Base-by-base conservation (phyloP, 2,329 filamentous ascomycete genomes). In the Ophiostoma sp. region DNA sequence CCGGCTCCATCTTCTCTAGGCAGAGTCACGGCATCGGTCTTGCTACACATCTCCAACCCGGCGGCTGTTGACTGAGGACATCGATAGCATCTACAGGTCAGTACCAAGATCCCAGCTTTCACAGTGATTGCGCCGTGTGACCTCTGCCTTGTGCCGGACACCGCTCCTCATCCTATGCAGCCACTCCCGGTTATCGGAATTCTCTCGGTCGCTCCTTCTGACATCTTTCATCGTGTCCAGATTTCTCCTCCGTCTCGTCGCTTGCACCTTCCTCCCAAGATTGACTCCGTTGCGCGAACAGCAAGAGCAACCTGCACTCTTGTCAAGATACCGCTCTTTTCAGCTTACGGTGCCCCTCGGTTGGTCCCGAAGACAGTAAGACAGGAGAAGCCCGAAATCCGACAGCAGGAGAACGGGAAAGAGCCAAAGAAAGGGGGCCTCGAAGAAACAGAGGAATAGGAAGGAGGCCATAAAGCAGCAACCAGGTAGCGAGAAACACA, bases 361-460 rank as follows among this genome's bases (percentile, higher is more conserved):
- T 60, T 60, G 55, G 7, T 38, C 55, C 55, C 55, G 49, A 55
- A 60, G 55, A 60, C 27, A 38, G 55, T 27, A 5, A 60, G 12
- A 60, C 3, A 52, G 6, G 38, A 16, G 27, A 40, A 18, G 38
- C 11, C 55, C 55, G 55, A 60, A 27, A 60, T 60, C 55, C 55
- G 55, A 60, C 12, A 60, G 27, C 12, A 60, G 5, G 27, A 58
- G 27, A 38, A 38, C 27, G 38, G 55, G 55, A 60, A 60, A 60
- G 55, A 58, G 18, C 45, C 47, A 52, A 55, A 36, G n/a, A 60
- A 38, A 60, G 55, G 55, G 55, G 55, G 55, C n/a, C 49, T 38
- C 12, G 55, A 60, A 27, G 36, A 60, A 60, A 60, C 55, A 60
- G 27, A 60, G 14, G 27, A 60, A 38, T 27, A 27, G 27, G 27